Conservation (phyloP, 495 filamentous ascomycete species). For the Astrothelium macrocarpum region DNA sequence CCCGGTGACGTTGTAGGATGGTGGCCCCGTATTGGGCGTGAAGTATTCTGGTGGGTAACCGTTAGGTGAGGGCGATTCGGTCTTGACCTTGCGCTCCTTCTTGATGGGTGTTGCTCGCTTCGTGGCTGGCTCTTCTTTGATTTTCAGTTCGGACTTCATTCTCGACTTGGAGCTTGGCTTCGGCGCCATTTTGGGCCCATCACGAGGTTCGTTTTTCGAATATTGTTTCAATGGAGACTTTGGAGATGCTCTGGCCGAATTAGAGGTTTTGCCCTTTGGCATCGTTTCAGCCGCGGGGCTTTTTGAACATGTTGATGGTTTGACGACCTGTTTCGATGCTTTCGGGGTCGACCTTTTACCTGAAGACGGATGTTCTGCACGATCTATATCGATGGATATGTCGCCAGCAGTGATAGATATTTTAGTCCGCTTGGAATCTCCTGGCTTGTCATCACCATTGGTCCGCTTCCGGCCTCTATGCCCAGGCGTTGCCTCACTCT, state of each 20-base stretch:
- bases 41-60: constrained; percentile 10
- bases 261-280: not conserved
- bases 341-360: not conserved
- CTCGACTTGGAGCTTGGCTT: constrained; percentile 18
- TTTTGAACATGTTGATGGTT: not conserved
- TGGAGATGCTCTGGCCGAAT: not conserved
- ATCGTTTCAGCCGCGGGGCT: not conserved
- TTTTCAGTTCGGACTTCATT: constrained; percentile 17
- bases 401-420: constrained; percentile 8
- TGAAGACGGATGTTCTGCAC: not conserved
- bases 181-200: not conserved
- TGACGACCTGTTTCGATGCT: not conserved
- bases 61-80: constrained; percentile 11
- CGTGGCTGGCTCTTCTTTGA: constrained; percentile 11
- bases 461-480: constrained; percentile 11
- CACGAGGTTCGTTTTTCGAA: not conserved
- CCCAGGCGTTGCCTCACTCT: constrained; percentile 7
- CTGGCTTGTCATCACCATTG: not conserved
- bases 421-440: constrained; percentile 12
- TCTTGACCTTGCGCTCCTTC: constrained; percentile 16
- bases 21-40: constrained; percentile 2
- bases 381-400: constrained; percentile 12
- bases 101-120: constrained; percentile 16
- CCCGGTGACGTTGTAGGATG: constrained; percentile 33
- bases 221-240: not conserved